Conservation (phyloP, 495 filamentous ascomycete species). For the Staphylotrichum tortipilum region DNA sequence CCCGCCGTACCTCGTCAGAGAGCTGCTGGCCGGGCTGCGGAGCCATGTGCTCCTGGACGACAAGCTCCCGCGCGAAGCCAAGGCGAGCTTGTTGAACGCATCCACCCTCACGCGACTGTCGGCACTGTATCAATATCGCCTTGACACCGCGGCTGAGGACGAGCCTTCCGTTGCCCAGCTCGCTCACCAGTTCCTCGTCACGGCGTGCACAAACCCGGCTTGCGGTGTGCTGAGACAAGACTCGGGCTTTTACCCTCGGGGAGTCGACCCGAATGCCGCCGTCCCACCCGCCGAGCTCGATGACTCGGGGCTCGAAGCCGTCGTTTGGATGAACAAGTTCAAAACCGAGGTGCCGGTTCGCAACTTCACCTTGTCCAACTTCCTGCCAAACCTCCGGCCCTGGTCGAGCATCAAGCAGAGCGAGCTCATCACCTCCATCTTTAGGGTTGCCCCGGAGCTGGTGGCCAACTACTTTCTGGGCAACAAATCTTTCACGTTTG, state of each 20-base stretch:
- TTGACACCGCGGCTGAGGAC: slow-evolving; percentile 18
- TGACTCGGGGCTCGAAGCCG: slow-evolving; percentile 60
- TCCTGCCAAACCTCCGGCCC: slow-evolving; percentile 72
- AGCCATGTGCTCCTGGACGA: slow-evolving; percentile 60
- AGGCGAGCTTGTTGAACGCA: slow-evolving; percentile 62
- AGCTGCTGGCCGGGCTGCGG: slow-evolving; percentile 58
- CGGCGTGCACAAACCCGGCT: slow-evolving; percentile 60
- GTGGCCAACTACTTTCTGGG: slow-evolving; percentile 75
- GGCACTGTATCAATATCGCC: slow-evolving; percentile 58
- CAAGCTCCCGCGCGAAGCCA: slow-evolving; percentile 57
- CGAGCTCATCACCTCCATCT: slow-evolving; percentile 70
- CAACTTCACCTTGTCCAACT: slow-evolving; percentile 64
- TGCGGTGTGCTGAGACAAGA: slow-evolving; percentile 61
- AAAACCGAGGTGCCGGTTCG: slow-evolving; percentile 57
- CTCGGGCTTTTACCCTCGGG: slow-evolving; percentile 65
- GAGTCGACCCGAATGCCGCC: slow-evolving; percentile 47
- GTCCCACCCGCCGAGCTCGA: slow-evolving; percentile 37
- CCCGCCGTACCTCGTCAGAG: slow-evolving; percentile 56
- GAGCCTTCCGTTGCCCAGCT: slow-evolving; percentile 43
- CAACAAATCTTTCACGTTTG: slow-evolving; percentile 73
- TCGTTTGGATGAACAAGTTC: slow-evolving; percentile 59
- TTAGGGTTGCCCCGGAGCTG: slow-evolving; percentile 72
- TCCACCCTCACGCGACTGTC: slow-evolving; percentile 63
- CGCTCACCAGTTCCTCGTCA: slow-evolving; percentile 62
- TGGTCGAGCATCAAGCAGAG: slow-evolving; percentile 73